Evolutionary conservation across 306 rosid species (phyloP), one percentile per base, ranked within the genome.

Genomic region (Rosa multiflora): DNA sequence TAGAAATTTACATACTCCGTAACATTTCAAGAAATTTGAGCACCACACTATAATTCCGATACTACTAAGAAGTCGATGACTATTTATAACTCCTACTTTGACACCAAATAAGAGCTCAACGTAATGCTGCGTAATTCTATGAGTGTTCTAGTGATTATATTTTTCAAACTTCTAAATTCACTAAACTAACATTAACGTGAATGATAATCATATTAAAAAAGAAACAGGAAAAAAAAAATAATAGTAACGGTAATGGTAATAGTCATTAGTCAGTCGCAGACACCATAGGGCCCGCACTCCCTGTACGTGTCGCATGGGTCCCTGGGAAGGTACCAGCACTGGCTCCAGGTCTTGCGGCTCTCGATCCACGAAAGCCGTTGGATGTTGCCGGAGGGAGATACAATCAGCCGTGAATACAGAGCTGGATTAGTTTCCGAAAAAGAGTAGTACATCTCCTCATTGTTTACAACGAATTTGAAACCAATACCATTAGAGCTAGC

Each of bases 201-300:
- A 20, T 8, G 5, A 62, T 12, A 64, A 64, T 13, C 10, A 4
- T 29, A 4, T 0, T 2, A 26, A 51, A n/a, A 53, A n/a, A 14
- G 53, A 3, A 13, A 32, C 35, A 32, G 35, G 1, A 32, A 4
- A 51, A 8, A 74, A 40, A 75, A n/a, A 9, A 44, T 12, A 52
- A 4, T 56, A n/a, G 29, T n/a, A 32, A 8, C 8, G 12, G 29
- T 56, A 56, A 56, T 56, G n/a, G 63, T 56, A 56, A 26, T 5
- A 3, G 29, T 32, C 35, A 32, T 1, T 32, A 3, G 29, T 32
- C 35, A 32, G 35, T 93, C 89, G 10, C 98, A 93, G 0, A 88
- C 47, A 0, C 95, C 95, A 13, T 70, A 88, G 0, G 97, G 83
- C 43, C 93, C 98, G 47, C 98, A 93, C 47, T 35, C 78, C 5